Evolutionary conservation across 371 early-diverging fungal species (phyloP).

Genomic region (Mortierella sp.): DNA sequence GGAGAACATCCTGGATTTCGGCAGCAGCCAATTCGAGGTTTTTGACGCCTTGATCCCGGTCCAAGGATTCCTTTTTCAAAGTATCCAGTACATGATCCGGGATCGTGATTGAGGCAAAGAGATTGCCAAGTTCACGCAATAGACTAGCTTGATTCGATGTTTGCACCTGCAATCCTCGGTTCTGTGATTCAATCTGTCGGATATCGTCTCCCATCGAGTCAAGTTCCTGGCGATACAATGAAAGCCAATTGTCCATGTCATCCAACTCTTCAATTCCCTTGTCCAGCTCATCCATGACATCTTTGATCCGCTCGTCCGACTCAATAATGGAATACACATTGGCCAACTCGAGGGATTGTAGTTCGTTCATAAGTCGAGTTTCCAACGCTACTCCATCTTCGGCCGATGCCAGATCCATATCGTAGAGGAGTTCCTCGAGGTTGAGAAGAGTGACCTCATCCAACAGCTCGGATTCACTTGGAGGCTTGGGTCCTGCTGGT

Average conservation of each 20-base stretch:
- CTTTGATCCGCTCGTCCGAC: slow-evolving; percentile 86
- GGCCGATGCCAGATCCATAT: slow-evolving; percentile 75
- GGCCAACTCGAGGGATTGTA: slow-evolving; percentile 74
- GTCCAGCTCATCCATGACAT: slow-evolving; percentile 85
- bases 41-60: slow-evolving; percentile 78
- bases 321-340: slow-evolving; percentile 95
- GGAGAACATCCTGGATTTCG: slow-evolving; percentile 81
- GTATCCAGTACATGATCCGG: slow-evolving; percentile 76
- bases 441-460: slow-evolving; percentile 64
- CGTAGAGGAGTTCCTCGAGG: slow-evolving; percentile 68
- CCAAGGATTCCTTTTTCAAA: slow-evolving; percentile 86
- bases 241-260: slow-evolving; percentile 86
- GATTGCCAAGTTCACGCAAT: slow-evolving; percentile 81
- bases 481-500: slow-evolving; percentile 26
- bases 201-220: slow-evolving; percentile 96
- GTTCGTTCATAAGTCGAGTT: slow-evolving; percentile 65
- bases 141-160: slow-evolving; percentile 87
- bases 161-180: slow-evolving; percentile 89
- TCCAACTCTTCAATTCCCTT: slow-evolving; percentile 81
- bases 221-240: slow-evolving; percentile 86
- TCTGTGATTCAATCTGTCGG: slow-evolving; percentile 92
- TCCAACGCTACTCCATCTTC: slow-evolving; percentile 79
- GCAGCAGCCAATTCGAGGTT: slow-evolving; percentile 84
- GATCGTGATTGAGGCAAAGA: slow-evolving; percentile 77
- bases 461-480: slow-evolving; percentile 53